phyloP scores from a whole-genome alignment of 805 yeast genomes.

The Candida morakotiae region DNA sequence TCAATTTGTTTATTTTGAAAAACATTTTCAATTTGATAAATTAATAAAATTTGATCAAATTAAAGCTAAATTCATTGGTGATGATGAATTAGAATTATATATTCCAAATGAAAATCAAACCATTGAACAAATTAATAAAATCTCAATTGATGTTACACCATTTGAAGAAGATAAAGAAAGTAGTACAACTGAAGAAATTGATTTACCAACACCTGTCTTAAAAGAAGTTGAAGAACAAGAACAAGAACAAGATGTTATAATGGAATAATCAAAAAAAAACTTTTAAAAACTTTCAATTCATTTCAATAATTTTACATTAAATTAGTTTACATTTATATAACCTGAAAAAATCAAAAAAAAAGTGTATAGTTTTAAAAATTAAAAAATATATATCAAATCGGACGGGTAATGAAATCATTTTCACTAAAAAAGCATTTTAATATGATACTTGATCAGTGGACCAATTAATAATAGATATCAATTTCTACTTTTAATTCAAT shows the following conservation, averaged over 20 bases:
- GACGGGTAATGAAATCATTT: slow-evolving; percentile 2
- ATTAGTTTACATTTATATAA: background rate
- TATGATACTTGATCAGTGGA: too few species aligned
- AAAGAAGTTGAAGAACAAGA: slow-evolving; percentile 12
- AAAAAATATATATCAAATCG: slow-evolving; percentile 1
- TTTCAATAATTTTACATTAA: background rate
- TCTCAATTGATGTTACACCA: slow-evolving; percentile 10
- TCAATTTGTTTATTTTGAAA: slow-evolving; percentile 39
- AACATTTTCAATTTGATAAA: slow-evolving; percentile 40
- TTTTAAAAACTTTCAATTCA: background rate
- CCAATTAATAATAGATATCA: too few species aligned
- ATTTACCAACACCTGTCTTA: slow-evolving; percentile 7
- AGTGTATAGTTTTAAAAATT: background rate
- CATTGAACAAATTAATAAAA: slow-evolving; percentile 11
- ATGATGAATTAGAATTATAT: slow-evolving; percentile 39
- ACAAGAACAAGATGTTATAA: slow-evolving; percentile 13
- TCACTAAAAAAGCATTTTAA: too few species aligned
- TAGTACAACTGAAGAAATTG: slow-evolving; percentile 14
- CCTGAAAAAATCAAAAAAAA: background rate
- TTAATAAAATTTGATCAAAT: slow-evolving; percentile 33
- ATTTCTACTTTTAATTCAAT: background rate
- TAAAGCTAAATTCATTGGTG: slow-evolving; percentile 32
- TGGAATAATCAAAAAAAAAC: slow-evolving; percentile 9
- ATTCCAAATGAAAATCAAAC: slow-evolving; percentile 33
- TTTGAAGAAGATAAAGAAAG: slow-evolving; percentile 12